Percentiles rank a stretch among this genome's conserved stretches.
Evolutionary conservation across 1,284 basidiomycete genomes (phyloP).

Genomic region (Somion occarium): DNA sequence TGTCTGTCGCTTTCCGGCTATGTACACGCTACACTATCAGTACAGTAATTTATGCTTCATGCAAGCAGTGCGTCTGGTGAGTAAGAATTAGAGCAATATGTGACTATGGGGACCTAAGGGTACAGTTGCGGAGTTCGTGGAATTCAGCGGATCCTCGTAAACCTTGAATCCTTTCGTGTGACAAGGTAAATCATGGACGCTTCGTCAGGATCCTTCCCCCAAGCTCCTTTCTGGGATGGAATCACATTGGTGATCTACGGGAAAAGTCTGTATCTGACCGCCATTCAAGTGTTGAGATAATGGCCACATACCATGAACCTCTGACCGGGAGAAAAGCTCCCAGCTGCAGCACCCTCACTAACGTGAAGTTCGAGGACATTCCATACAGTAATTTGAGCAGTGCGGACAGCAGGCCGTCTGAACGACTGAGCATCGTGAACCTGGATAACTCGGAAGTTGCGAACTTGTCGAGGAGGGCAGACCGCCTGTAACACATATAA

Average conservation of each 20-base stretch:
- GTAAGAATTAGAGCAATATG: too few species aligned
- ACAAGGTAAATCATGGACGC: conserved; percentile 24
- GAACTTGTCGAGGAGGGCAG: conserved; percentile 77
- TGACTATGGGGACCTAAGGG: too few species aligned
- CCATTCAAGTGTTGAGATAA: neutral
- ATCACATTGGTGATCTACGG: conserved; percentile 24
- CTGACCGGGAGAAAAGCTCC: conserved; percentile 59
- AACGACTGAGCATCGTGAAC: conserved; percentile 62
- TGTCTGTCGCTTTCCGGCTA: neutral
- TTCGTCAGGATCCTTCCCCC: conserved; percentile 21
- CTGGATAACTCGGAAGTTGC: conserved; percentile 76
- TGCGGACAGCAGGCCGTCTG: conserved; percentile 47
- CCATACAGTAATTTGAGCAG: conserved; percentile 81
- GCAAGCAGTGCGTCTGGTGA: too few species aligned
- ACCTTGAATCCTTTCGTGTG: conserved; percentile 21
- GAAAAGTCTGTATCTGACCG: neutral
- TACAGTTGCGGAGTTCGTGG: too few species aligned
- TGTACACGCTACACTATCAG: neutral
- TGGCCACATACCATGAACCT: conserved; percentile 56
- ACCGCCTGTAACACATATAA: conserved; percentile 36
- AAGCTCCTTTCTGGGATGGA: conserved; percentile 22
- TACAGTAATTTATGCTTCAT: neutral
- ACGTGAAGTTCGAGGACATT: conserved; percentile 57
- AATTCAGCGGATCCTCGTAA: conserved; percentile 17
- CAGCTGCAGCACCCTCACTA: conserved; percentile 46